Conservation (phyloP, 345 rosid genomes). For the Brassica juncea region DNA sequence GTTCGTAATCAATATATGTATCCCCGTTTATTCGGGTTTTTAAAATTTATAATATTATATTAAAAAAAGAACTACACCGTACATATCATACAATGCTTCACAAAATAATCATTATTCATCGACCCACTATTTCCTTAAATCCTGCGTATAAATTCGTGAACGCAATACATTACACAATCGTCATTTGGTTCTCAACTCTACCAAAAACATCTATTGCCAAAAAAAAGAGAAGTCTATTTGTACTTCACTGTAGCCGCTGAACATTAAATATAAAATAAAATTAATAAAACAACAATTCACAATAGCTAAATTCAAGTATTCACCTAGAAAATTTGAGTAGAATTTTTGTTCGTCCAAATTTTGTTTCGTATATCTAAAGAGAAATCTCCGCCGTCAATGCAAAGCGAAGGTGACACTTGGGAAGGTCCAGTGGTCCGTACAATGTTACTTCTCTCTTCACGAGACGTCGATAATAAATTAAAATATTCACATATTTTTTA, state of each 20-base stretch:
- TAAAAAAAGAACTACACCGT: neutral
- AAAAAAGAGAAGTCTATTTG: conserved; percentile 30
- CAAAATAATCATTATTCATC: neutral
- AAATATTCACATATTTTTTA: neutral
- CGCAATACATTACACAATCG: conserved; percentile 38
- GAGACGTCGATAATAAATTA: conserved; percentile 27
- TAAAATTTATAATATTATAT: no score
- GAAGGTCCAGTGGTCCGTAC: conserved; percentile 43
- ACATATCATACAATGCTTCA: conserved; percentile 2
- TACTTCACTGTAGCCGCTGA: conserved; percentile 35
- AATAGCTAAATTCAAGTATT: neutral
- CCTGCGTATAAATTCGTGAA: conserved; percentile 36
- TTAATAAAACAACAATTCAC: neutral
- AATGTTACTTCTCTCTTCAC: conserved; percentile 38
- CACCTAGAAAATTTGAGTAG: neutral
- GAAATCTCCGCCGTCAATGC: conserved; percentile 49
- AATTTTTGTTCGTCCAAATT: conserved; percentile 38
- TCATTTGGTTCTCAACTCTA: conserved; percentile 32
- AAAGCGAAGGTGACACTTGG: conserved; percentile 48
- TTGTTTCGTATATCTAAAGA: conserved; percentile 24
- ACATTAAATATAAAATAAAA: conserved; percentile 19
- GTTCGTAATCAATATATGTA: no score
- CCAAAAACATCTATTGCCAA: conserved; percentile 34
- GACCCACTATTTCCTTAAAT: conserved; percentile 9
- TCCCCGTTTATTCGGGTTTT: no score